phyloP scores from a whole-genome alignment of 805 yeast species.

The Wickerhamiella sergipiensis region DNA sequence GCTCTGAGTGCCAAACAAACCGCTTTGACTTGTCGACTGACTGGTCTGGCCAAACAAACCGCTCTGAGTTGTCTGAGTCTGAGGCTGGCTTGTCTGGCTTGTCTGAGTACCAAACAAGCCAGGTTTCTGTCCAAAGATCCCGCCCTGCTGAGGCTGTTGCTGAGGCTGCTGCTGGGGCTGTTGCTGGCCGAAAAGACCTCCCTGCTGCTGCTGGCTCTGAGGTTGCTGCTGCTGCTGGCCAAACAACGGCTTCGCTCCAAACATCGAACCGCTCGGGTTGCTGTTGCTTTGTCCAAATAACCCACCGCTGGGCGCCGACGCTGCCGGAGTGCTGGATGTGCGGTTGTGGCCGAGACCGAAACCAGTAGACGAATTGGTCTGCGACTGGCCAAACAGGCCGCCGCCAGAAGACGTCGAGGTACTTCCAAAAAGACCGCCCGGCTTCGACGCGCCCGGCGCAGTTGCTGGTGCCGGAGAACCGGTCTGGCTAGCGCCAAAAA shows the following conservation, averaged over 20 bases:
- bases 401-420: background rate
- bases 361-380: background rate
- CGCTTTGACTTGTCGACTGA: background rate
- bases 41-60: too few species aligned
- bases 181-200: conserved; percentile 7
- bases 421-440: background rate
- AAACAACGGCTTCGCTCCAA: conserved; percentile 6
- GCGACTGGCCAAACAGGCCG: conserved; percentile 3
- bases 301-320: conserved; percentile 8
- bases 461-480: background rate
- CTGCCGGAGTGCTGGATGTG: background rate
- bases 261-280: conserved; percentile 5
- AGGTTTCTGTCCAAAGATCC: background rate
- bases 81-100: too few species aligned
- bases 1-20: background rate
- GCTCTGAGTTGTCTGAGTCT: too few species aligned
- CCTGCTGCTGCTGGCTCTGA: background rate
- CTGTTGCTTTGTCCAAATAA: conserved; percentile 16
- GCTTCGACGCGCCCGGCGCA: background rate
- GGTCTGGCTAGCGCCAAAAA: conserved; percentile 2
- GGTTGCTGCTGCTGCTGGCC: conserved; percentile 3
- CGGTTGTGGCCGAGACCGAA: background rate
- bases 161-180: background rate
- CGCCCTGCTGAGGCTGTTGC: background rate
- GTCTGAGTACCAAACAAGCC: conserved; percentile 2